These are phyloP conservation scores for Candida vartiovaarae DNA, from an alignment of 805 yeast genomes.

Conservation along the genomic window DNA sequence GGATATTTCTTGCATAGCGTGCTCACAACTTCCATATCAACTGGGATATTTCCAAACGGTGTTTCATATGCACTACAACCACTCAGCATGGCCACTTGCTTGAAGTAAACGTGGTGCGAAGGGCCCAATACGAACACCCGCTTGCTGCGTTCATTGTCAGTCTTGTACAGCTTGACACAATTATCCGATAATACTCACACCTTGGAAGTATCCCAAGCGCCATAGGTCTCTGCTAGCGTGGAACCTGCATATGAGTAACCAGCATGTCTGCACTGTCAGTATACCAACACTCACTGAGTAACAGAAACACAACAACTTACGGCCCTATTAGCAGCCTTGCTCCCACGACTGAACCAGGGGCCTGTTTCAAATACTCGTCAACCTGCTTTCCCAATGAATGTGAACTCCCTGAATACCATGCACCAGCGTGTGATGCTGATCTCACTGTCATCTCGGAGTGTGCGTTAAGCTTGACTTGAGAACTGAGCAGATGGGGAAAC, in stretches of 20 bases:
- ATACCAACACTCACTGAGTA: neutral
- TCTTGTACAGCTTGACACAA: neutral
- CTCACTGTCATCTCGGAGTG: slow-evolving; percentile 4
- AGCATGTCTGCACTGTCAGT: slow-evolving; percentile 56
- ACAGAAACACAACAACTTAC: slow-evolving; percentile 17
- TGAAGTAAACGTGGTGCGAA: slow-evolving; percentile 82
- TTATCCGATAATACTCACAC: slow-evolving; percentile 23
- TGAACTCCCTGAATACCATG: slow-evolving; percentile 67
- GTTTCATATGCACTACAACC: slow-evolving; percentile 57
- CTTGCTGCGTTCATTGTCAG: slow-evolving; percentile 25
- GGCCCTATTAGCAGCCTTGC: slow-evolving; percentile 55
- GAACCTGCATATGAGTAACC: slow-evolving; percentile 82
- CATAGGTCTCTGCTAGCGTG: slow-evolving; percentile 71
- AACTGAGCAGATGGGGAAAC: too few species aligned
- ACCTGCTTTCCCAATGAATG: slow-evolving; percentile 43
- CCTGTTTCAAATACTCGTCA: slow-evolving; percentile 35
- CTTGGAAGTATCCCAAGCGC: slow-evolving; percentile 53
- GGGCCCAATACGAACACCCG: slow-evolving; percentile 86
- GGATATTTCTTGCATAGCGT: slow-evolving; percentile 31
- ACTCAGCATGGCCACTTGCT: slow-evolving; percentile 48
- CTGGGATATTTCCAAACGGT: slow-evolving; percentile 70
- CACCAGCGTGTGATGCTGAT: slow-evolving; percentile 69
- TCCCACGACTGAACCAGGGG: slow-evolving; percentile 28
- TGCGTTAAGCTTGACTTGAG: too few species aligned
- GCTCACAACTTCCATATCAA: slow-evolving; percentile 45